A percentile compares a stretch with the other conserved stretches of the same genome.
These are phyloP conservation scores for Hyphopichia buzzinii DNA, from an alignment of 1,139 yeast species.

Conservation along the genomic window DNA sequence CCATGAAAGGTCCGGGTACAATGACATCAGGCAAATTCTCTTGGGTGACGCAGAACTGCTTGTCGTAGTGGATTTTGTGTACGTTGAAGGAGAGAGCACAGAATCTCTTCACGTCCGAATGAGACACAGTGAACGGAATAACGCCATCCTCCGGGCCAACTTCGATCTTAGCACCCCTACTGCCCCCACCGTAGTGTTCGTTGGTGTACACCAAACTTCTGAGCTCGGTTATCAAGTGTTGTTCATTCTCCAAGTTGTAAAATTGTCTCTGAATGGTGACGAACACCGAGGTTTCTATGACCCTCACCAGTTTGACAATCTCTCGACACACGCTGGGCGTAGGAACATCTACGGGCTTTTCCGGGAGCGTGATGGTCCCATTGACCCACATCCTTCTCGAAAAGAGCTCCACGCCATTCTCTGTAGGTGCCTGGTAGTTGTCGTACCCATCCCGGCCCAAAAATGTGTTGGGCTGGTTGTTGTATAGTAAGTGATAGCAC, in stretches of 20 bases:
- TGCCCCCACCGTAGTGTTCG: slow-evolving; percentile 13
- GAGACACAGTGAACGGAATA: slow-evolving; percentile 7
- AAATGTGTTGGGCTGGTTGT: slow-evolving; percentile 46
- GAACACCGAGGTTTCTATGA: slow-evolving; percentile 34
- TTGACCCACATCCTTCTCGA: slow-evolving; percentile 79
- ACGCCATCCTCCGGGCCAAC: slow-evolving; percentile 9
- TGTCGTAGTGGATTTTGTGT: slow-evolving; percentile 78
- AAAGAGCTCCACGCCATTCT: slow-evolving; percentile 29
- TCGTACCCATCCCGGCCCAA: slow-evolving; percentile 81
- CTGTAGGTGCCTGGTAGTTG: slow-evolving; percentile 67
- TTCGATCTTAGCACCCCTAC: background rate
- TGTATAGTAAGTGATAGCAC: slow-evolving; percentile 70
- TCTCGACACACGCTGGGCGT: slow-evolving; percentile 45
- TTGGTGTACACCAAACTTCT: slow-evolving; percentile 40
- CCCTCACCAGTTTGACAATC: slow-evolving; percentile 32
- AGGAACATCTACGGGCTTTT: slow-evolving; percentile 28
- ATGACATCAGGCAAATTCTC: slow-evolving; percentile 65
- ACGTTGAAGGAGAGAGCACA: slow-evolving; percentile 77
- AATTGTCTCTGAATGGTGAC: slow-evolving; percentile 47
- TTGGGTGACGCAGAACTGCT: slow-evolving; percentile 41
- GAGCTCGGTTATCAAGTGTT: slow-evolving; percentile 21
- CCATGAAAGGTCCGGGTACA: slow-evolving; percentile 81
- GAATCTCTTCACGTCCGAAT: slow-evolving; percentile 35
- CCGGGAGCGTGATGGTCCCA: slow-evolving; percentile 52
- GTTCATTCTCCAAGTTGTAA: slow-evolving; percentile 4